Conservation (phyloP, 2,329 filamentous ascomycete genomes). For the Leptoxyphium fumago region DNA sequence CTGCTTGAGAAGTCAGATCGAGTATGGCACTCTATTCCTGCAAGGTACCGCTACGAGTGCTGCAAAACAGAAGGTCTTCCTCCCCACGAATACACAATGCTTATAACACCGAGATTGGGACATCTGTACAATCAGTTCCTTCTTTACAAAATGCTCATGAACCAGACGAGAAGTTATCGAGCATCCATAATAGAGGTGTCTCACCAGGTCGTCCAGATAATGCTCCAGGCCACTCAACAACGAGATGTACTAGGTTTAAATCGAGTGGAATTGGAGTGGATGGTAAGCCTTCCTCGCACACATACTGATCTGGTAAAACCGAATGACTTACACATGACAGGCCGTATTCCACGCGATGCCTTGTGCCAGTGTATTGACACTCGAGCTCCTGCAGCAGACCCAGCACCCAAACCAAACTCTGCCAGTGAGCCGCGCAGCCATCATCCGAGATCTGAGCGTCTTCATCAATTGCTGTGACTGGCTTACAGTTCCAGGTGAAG, state of each 20-base stretch:
- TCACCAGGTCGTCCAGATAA: conserved; percentile 1
- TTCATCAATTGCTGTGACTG: conserved; percentile 4
- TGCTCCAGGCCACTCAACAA: conserved; percentile 1
- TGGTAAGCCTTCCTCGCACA: background rate
- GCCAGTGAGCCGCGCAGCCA: background rate
- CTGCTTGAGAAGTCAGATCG: background rate
- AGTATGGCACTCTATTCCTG: background rate
- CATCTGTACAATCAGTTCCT: conserved; percentile 3
- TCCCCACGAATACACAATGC: background rate
- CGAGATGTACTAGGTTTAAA: background rate
- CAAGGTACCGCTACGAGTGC: background rate
- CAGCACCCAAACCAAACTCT: conserved; percentile 1
- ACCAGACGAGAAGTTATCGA: conserved; percentile 1
- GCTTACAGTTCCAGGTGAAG: conserved; percentile 1
- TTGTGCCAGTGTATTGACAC: conserved; percentile 4
- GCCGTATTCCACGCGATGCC: conserved; percentile 4
- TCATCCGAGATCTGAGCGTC: conserved; percentile 4
- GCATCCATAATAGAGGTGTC: conserved; percentile 1
- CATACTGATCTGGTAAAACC: no score
- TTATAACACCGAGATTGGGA: background rate
- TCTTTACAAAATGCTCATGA: conserved; percentile 1
- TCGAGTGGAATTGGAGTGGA: conserved; percentile 1
- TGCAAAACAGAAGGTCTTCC: background rate
- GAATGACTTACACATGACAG: background rate
- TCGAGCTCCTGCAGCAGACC: conserved; percentile 4